Evolutionary conservation across 768 basidiomycete species (phyloP).

Genomic region (Lactarius deliciosus): DNA sequence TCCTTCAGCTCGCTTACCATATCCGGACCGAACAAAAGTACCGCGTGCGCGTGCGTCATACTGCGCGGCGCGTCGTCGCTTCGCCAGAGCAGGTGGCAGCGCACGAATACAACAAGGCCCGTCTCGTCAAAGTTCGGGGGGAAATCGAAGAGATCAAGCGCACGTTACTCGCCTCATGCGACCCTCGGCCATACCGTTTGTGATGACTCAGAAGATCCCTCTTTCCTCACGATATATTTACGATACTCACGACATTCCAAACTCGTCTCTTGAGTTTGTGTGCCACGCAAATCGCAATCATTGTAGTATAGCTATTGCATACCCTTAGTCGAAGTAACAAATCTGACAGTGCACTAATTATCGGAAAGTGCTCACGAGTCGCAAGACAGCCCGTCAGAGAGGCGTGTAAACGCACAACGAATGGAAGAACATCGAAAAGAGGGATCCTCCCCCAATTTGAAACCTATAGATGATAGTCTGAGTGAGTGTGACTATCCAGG

Average conservation of each 20-base stretch:
- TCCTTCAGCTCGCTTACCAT: slow-evolving; percentile 20
- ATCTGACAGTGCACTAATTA: neutral
- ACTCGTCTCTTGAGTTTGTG: neutral
- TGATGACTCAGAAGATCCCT: neutral
- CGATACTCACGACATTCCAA: neutral
- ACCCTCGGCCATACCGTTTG: no score
- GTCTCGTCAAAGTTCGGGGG: slow-evolving; percentile 10
- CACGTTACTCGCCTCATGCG: neutral
- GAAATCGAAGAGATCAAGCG: slow-evolving; percentile 17
- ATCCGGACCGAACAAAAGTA: slow-evolving; percentile 22
- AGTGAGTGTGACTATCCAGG: no score
- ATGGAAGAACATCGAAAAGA: neutral
- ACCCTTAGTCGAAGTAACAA: neutral
- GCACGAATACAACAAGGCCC: slow-evolving; percentile 7
- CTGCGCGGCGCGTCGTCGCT: slow-evolving; percentile 10
- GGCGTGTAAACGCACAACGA: neutral
- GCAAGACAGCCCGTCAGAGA: neutral
- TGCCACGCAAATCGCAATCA: neutral
- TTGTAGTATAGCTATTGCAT: neutral
- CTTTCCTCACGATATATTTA: neutral
- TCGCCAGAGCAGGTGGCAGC: slow-evolving; percentile 21
- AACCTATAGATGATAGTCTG: neutral
- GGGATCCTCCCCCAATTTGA: neutral
- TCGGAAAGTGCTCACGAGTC: neutral
- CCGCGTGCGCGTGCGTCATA: slow-evolving; percentile 19